Base-by-base conservation (phyloP, 345 rosid genomes). In the Odontarrhena argentea region DNA sequence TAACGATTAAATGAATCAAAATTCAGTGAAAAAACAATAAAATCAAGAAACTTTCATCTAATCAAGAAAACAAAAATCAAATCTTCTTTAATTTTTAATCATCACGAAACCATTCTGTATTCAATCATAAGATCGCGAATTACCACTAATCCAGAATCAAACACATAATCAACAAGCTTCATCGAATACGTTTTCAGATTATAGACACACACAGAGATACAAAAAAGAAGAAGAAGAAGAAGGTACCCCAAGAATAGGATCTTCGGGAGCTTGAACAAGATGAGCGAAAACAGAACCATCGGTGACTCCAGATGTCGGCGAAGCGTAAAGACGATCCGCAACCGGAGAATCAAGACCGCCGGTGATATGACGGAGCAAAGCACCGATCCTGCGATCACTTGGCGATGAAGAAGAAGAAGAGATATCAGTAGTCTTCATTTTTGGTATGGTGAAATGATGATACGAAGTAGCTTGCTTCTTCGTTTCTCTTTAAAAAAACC, bases 211-310 rank as follows among this genome's bases (percentile, higher is more conserved):
- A 51, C 25, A 51, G 6, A 44, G 5, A 52, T 4, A 51, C 8
- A 5, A 55, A 10, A 6, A 65, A 51, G 56, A 18, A 4, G 28
- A 60, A 38, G 77, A 61, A 57, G 61, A 51, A 57, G 50, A 35
- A 53, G 34, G 48, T 80, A 89, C 93, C 78, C 93, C 97, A 59
- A 91, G 91, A 68, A 85, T 91, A 32, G 96, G 88, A 84, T 91
- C 97, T 71, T 88, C 97, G 11, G 97, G 97, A 65, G 82, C 97
- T 63, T 78, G 89, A 74, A 80, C 86, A 15, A 91, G 82, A 77
- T 84, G 90, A 55, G 83, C 64, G 81, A 91, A 88, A 68, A 86
- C 91, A 53, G 97, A 91, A 74, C 65, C 81, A n/a, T 78, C 77
- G 18, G 76, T 47, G 49, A 10, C 28, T 48, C 77, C 73, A 25